A percentile compares a stretch with the other conserved stretches of the same genome.
Conservation (phyloP, 345 rosid genomes). For the Eutrema yunnanense region DNA sequence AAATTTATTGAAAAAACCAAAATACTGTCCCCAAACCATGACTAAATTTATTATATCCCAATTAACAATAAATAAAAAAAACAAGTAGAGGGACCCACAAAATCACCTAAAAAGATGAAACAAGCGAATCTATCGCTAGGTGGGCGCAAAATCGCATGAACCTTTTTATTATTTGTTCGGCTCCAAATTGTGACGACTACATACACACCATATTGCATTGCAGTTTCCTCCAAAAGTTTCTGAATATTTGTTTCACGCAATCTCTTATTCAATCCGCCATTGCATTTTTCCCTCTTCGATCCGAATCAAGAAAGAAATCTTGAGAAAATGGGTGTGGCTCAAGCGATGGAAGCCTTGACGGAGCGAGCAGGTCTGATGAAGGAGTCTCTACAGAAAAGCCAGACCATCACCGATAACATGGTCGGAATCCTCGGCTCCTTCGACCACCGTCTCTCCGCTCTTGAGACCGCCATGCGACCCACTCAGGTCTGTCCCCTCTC, state of each 20-base stretch:
- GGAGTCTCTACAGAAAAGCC: conserved; percentile 78
- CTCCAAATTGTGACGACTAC: not conserved
- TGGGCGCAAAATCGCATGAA: conserved; percentile 19
- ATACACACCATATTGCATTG: not conserved
- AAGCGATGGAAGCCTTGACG: conserved; percentile 54
- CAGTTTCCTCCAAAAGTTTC: not conserved
- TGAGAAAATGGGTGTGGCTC: conserved; percentile 52
- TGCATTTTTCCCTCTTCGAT: conserved; percentile 6
- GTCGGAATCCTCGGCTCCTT: conserved; percentile 92
- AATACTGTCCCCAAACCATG: not conserved
- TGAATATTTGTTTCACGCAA: not conserved
- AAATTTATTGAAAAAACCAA: not conserved
- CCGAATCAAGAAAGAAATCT: not conserved
- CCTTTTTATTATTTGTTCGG: not conserved
- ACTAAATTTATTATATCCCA: not conserved
- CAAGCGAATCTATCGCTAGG: not conserved
- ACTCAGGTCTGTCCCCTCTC: conserved; percentile 56
- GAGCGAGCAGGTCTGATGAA: conserved; percentile 57
- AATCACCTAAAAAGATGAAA: conserved; percentile 19
- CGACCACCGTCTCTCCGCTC: conserved; percentile 96
- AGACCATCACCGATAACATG: conserved; percentile 84
- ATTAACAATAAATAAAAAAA: not conserved
- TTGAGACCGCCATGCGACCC: conserved; percentile 98
- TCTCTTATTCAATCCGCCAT: not conserved
- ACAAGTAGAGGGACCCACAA: conserved; percentile 8